Evolutionary conservation across 1,284 basidiomycete genomes (phyloP).

Genomic region (Ceratobasidium sp.): DNA sequence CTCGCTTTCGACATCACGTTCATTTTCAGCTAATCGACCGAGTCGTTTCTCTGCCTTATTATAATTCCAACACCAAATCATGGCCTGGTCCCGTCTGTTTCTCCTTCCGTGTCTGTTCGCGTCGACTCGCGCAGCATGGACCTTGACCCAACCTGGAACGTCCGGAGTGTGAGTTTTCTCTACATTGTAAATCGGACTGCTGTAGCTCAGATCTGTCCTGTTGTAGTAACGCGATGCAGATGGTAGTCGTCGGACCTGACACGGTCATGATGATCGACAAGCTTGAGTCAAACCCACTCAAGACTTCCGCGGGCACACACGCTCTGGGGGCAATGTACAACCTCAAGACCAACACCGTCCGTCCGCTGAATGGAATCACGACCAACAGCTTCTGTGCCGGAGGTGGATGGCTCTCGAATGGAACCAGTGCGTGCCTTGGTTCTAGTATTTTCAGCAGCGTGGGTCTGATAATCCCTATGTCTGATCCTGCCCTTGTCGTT

Average conservation of each 20-base stretch:
- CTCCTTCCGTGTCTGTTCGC: conserved; percentile 33
- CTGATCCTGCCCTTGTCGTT: not conserved
- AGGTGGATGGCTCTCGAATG: conserved; percentile 75
- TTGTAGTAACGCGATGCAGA: conserved; percentile 30
- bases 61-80: not conserved
- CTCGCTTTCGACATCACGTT: conserved; percentile 12
- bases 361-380: conserved; percentile 69
- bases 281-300: conserved; percentile 81
- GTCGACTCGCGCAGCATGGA: conserved; percentile 39
- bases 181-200: not conserved
- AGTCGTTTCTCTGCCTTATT: not conserved
- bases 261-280: conserved; percentile 74
- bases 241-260: conserved; percentile 24
- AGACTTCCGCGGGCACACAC: conserved; percentile 51
- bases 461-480: not conserved
- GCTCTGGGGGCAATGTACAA: conserved; percentile 77
- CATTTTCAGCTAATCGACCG: conserved; percentile 10
- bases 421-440: conserved; percentile 73
- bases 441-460: too few relatives aligned
- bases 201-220: not conserved
- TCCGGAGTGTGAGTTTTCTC: conserved; percentile 33
- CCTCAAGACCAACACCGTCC: conserved; percentile 63
- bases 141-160: conserved; percentile 38
- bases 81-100: conserved; percentile 24
- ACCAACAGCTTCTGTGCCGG: conserved; percentile 59